Conservation (phyloP, 441 rosid species). For the Aquilaria agallochum region DNA sequence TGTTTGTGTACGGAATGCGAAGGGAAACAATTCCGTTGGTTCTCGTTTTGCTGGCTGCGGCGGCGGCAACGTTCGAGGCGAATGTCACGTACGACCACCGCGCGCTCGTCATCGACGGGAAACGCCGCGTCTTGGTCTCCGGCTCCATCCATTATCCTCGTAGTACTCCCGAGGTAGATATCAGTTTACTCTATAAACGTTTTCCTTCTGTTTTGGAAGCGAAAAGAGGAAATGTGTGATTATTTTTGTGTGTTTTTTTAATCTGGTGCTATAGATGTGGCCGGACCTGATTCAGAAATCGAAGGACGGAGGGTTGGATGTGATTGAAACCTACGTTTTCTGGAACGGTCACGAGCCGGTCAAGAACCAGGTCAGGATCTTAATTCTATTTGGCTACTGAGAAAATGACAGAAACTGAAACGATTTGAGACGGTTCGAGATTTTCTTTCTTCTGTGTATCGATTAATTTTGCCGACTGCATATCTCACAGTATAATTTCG, state of each 20-base stretch:
- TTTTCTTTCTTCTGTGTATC: slow-evolving; percentile 7
- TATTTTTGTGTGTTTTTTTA: background rate
- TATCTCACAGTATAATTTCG: slow-evolving; percentile 50
- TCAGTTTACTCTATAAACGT: background rate
- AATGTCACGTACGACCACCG: slow-evolving; percentile 80
- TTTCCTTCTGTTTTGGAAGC: background rate
- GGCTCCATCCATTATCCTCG: slow-evolving; percentile 98
- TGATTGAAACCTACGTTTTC: slow-evolving; percentile 90
- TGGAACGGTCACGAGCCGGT: slow-evolving; percentile 91
- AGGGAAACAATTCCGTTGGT: slow-evolving; percentile 13
- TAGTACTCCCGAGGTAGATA: slow-evolving; percentile 73
- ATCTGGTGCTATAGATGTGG: slow-evolving; percentile 68
- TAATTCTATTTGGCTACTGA: slow-evolving; percentile 16
- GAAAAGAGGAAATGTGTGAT: background rate
- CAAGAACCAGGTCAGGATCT: slow-evolving; percentile 54
- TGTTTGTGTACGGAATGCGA: slow-evolving; percentile 6
- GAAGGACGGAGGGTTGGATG: slow-evolving; percentile 93
- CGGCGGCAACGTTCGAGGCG: slow-evolving; percentile 37
- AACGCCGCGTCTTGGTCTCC: slow-evolving; percentile 67
- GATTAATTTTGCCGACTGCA: slow-evolving; percentile 2
- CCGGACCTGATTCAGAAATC: slow-evolving; percentile 92
- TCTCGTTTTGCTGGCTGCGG: slow-evolving; percentile 15
- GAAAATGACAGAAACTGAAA: slow-evolving; percentile 15
- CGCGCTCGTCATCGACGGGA: slow-evolving; percentile 74
- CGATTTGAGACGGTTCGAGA: background rate